A percentile compares a stretch with the other conserved stretches of the same genome.
Evolutionary conservation across 1,284 basidiomycete genomes (phyloP).

Genomic region (Farysia itapuensis): DNA sequence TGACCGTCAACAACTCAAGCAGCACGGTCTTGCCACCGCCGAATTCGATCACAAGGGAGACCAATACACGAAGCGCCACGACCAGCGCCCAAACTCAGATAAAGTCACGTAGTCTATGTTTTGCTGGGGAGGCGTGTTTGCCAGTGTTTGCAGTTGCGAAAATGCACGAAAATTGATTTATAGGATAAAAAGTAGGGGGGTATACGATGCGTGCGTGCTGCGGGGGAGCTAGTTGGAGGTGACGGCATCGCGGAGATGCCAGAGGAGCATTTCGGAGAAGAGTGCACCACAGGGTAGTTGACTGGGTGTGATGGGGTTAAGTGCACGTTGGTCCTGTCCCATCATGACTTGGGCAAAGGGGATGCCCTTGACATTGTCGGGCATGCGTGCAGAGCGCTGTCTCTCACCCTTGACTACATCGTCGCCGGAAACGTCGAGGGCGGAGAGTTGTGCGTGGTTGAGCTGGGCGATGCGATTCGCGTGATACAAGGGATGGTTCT

Average conservation of each 20-base stretch:
- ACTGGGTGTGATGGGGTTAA: constrained; percentile 23
- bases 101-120: too few species aligned
- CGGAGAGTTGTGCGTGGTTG: constrained; percentile 42
- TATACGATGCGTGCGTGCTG: too few species aligned
- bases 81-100: too few species aligned
- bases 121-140: too few species aligned
- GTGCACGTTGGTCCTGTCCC: constrained; percentile 39
- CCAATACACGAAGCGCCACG: constrained; percentile 1
- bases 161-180: too few species aligned
- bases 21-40: constrained; percentile 8
- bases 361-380: constrained; percentile 13
- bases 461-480: constrained; percentile 49
- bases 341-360: constrained; percentile 40
- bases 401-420: constrained; percentile 44
- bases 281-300: constrained; percentile 36
- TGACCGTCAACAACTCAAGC: constrained; percentile 27
- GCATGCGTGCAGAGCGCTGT: constrained; percentile 27
- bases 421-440: constrained; percentile 29
- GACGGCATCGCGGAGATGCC: constrained; percentile 26
- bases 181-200: too few species aligned
- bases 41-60: constrained; percentile 30
- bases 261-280: constrained; percentile 43
- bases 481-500: constrained; percentile 51
- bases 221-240: constrained; percentile 1
- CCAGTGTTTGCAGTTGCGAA: too few species aligned